phyloP scores from a whole-genome alignment of 2,329 filamentous ascomycete species.

The Talaromyces albobiverticillius region DNA sequence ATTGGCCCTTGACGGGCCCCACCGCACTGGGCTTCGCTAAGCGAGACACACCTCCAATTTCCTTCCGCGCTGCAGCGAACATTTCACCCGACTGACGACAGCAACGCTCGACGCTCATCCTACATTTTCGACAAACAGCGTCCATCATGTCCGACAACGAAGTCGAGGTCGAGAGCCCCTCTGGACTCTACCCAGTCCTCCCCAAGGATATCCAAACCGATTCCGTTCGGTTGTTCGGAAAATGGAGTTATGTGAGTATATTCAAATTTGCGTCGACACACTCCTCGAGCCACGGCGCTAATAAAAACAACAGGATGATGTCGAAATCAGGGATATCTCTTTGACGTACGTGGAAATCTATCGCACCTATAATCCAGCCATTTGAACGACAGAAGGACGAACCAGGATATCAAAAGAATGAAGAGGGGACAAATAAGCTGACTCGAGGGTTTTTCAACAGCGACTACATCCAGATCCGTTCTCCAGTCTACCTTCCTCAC shows the following conservation, averaged over 20 bases:
- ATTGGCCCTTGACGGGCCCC: constrained; percentile 34
- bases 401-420: too few species aligned
- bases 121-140: constrained; percentile 38
- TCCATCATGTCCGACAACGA: constrained; percentile 89
- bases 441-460: constrained; percentile 50
- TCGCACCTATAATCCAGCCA: constrained; percentile 3
- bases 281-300: not conserved
- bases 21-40: constrained; percentile 34
- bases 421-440: constrained; percentile 27
- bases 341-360: constrained; percentile 74
- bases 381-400: not conserved
- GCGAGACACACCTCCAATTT: constrained; percentile 43
- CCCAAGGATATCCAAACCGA: constrained; percentile 93
- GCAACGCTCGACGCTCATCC: constrained; percentile 31
- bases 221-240: constrained; percentile 96
- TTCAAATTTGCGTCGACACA: not conserved
- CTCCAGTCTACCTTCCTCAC: constrained; percentile 98
- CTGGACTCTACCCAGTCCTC: constrained; percentile 69
- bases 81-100: constrained; percentile 37
- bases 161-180: constrained; percentile 81
- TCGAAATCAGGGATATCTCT: constrained; percentile 99
- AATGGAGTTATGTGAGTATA: constrained; percentile 71
- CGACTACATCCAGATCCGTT: constrained; percentile 99
- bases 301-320: constrained; percentile 62
- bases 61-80: constrained; percentile 28